Conservation (phyloP, 2,329 filamentous ascomycete genomes). For the Colletotrichum phormii region DNA sequence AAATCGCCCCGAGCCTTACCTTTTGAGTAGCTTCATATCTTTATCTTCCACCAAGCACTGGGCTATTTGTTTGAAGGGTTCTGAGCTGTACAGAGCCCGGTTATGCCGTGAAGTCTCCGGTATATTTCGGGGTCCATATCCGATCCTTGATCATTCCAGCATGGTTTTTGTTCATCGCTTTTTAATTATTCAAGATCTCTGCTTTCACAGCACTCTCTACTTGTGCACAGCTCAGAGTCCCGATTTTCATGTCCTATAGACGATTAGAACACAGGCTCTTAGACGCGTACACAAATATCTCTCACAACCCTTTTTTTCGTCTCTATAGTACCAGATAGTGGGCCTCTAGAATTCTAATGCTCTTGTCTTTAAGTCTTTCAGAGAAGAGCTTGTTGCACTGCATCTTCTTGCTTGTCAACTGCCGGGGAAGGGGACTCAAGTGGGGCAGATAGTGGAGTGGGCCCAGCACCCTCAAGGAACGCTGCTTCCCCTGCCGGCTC, state of each 20-base stretch:
- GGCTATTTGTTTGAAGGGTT: neutral
- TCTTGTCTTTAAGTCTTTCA: neutral
- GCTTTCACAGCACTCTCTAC: neutral
- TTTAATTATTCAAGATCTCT: neutral
- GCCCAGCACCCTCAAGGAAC: neutral
- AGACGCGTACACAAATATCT: neutral
- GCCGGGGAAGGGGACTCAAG: neutral
- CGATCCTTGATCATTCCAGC: neutral
- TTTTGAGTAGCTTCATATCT: neutral
- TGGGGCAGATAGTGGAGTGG: conserved; percentile 22
- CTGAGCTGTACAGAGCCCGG: neutral
- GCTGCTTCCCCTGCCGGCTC: neutral
- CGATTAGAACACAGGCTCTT: neutral
- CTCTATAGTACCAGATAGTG: neutral
- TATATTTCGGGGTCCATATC: neutral
- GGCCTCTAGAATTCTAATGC: neutral
- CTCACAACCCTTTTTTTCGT: neutral
- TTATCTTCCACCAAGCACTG: neutral
- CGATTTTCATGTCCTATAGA: neutral
- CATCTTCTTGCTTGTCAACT: conserved; percentile 10
- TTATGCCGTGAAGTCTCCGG: neutral
- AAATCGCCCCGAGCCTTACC: neutral
- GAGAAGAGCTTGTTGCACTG: conserved; percentile 6
- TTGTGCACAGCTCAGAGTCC: neutral
- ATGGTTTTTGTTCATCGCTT: neutral